Conservation (phyloP, 306 rosid species). For the Gynostemma pentaphyllum region DNA sequence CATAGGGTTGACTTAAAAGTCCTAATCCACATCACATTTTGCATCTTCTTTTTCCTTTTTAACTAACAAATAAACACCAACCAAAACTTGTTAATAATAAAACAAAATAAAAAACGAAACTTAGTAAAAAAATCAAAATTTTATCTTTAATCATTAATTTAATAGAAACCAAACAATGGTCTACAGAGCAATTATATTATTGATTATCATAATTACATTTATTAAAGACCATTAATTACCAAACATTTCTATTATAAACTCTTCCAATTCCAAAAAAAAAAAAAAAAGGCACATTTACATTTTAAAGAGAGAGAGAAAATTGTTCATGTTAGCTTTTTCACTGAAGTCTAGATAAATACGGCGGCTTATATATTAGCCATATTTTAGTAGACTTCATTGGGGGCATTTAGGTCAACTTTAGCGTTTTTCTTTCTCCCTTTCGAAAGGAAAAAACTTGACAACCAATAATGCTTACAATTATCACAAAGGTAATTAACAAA, state of each 20-base stretch:
- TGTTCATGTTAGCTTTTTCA: background rate
- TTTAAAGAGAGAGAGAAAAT: background rate
- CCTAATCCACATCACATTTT: background rate
- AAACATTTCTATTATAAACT: background rate
- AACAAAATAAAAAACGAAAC: too few species aligned
- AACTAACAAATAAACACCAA: background rate
- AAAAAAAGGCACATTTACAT: background rate
- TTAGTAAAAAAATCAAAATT: background rate
- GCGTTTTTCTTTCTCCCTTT: background rate
- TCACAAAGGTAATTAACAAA: too few species aligned
- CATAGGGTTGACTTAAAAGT: conserved; percentile 7
- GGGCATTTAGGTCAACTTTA: background rate
- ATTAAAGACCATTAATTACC: background rate
- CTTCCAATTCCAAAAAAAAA: background rate
- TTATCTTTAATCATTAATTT: background rate
- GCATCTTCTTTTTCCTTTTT: too few species aligned
- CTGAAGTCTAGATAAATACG: background rate
- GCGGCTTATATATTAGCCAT: background rate
- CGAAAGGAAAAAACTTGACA: too few species aligned
- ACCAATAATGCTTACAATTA: too few species aligned
- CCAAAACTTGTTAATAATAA: background rate
- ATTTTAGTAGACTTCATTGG: background rate
- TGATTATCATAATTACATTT: background rate
- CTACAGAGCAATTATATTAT: background rate
- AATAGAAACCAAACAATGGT: background rate